Evolutionary conservation across 1,284 basidiomycete genomes (phyloP).

Genomic region (Marasmius oreades): DNA sequence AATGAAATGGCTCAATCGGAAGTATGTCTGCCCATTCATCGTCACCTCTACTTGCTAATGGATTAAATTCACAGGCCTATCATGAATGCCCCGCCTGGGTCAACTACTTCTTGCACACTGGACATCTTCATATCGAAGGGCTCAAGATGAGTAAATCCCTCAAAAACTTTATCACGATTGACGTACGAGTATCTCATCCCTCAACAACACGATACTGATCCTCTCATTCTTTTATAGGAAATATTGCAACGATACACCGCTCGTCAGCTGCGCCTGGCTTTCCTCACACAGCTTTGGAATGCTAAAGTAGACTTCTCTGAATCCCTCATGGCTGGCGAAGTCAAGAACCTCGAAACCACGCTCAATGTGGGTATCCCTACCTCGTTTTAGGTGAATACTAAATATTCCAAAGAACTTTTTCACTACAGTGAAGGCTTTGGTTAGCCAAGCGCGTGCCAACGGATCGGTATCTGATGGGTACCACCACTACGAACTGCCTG

Average conservation of each 20-base stretch:
- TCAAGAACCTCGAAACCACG: slow-evolving; percentile 80
- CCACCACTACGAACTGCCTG: slow-evolving; percentile 62
- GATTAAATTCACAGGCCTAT: slow-evolving; percentile 61
- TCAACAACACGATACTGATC: slow-evolving; percentile 3
- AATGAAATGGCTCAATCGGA: slow-evolving; percentile 99
- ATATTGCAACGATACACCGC: slow-evolving; percentile 86
- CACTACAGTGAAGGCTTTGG: slow-evolving; percentile 80
- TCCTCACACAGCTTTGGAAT: slow-evolving; percentile 92
- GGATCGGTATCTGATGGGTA: slow-evolving; percentile 50
- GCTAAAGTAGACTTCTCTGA: slow-evolving; percentile 94
- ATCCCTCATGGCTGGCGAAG: slow-evolving; percentile 85
- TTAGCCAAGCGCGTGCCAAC: slow-evolving; percentile 49
- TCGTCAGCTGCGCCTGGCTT: slow-evolving; percentile 91
- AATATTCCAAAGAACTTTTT: slow-evolving; percentile 82
- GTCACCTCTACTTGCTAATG: slow-evolving; percentile 9
- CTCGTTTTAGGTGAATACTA: slow-evolving; percentile 11
- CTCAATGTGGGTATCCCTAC: slow-evolving; percentile 69
- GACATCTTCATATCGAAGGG: slow-evolving; percentile 98
- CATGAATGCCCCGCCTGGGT: slow-evolving; percentile 95
- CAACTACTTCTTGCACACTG: slow-evolving; percentile 98
- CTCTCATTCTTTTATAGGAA: slow-evolving; percentile 53
- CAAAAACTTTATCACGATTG: slow-evolving; percentile 99
- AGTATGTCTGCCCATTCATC: slow-evolving; percentile 40
- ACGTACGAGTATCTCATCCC: slow-evolving; percentile 43
- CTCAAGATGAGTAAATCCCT: slow-evolving; percentile 99